These are phyloP conservation scores for Brettanomyces nanus DNA, from an alignment of 805 yeast genomes.

Conservation along the genomic window DNA sequence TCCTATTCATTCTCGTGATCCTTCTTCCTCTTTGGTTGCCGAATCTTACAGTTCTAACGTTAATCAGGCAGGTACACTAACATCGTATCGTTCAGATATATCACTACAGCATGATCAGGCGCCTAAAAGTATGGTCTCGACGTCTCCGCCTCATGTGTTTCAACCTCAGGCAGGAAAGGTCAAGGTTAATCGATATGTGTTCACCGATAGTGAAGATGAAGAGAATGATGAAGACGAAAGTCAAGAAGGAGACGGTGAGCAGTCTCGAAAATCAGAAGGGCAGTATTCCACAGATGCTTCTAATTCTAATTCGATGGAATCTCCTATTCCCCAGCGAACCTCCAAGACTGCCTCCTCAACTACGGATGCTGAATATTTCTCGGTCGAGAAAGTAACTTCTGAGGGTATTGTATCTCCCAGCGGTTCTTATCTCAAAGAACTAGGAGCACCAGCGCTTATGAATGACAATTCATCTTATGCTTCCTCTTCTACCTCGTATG, in stretches of 20 bases:
- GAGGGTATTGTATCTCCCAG: background rate
- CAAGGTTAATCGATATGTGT: slow-evolving; percentile 20
- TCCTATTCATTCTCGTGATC: no score
- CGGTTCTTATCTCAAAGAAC: background rate
- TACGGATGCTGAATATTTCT: background rate
- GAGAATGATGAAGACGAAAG: slow-evolving; percentile 12
- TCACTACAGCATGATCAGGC: no score
- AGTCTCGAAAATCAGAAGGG: background rate
- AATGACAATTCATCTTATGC: slow-evolving; percentile 3
- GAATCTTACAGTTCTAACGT: no score
- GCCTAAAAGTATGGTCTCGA: no score
- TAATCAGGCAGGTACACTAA: no score
- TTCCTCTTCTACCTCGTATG: slow-evolving; percentile 2
- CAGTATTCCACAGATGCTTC: background rate
- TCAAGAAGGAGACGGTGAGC: slow-evolving; percentile 7
- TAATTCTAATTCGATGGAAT: background rate
- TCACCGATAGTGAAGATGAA: slow-evolving; percentile 21
- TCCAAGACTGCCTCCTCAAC: background rate
- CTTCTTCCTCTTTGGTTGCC: no score
- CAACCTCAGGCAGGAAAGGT: slow-evolving; percentile 9
- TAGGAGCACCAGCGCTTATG: slow-evolving; percentile 2
- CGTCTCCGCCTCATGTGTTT: background rate
- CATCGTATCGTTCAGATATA: no score
- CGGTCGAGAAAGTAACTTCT: background rate
- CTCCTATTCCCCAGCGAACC: no score